phyloP scores from a whole-genome alignment of 2,329 filamentous ascomycete species.

The Mycogone perniciosa region DNA sequence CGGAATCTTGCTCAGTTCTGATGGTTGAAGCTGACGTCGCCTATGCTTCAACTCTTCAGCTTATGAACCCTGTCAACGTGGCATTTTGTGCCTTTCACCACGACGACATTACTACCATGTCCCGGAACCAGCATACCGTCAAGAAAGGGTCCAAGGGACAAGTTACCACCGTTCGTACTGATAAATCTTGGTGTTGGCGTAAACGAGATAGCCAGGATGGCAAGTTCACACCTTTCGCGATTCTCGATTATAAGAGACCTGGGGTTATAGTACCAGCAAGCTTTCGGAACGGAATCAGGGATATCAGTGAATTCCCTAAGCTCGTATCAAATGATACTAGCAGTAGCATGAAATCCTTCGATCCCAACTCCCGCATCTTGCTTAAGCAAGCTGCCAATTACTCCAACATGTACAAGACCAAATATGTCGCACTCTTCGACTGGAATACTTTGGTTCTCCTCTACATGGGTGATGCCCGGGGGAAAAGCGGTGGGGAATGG shows the following conservation, averaged over 20 bases:
- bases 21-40: background rate
- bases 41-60: background rate
- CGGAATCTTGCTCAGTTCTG: background rate
- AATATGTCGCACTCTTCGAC: background rate
- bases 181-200: background rate
- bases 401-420: background rate
- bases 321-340: too few species aligned
- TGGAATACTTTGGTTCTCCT: background rate
- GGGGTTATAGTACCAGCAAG: background rate
- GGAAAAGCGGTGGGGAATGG: background rate
- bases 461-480: background rate
- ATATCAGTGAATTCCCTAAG: background rate
- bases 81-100: background rate
- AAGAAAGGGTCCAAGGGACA: background rate
- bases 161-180: background rate
- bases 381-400: background rate
- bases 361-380: background rate
- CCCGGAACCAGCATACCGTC: background rate
- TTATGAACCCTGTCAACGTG: background rate
- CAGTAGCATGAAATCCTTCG: too few species aligned
- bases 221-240: background rate
- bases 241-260: background rate
- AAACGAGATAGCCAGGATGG: background rate
- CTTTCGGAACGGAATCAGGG: background rate
- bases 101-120: background rate